Evolutionary conservation across 2,329 filamentous ascomycete species (phyloP).

Genomic region (Karstenula rhodostoma): DNA sequence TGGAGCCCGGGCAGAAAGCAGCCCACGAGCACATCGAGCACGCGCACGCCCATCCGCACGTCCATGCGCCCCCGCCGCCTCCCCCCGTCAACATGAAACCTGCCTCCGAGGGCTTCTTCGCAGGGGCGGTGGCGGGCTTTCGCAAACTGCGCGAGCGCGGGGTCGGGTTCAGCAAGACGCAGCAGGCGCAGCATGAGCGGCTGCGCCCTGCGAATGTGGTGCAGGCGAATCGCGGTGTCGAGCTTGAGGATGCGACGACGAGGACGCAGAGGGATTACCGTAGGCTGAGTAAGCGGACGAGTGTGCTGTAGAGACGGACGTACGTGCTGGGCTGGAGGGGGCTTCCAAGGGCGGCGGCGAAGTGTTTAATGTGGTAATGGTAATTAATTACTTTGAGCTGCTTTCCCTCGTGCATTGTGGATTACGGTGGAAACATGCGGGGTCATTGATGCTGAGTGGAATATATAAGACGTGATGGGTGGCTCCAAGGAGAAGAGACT

Average conservation of each 20-base stretch:
- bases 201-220: constrained; percentile 33
- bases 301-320: constrained; percentile 38
- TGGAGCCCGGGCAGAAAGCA: constrained; percentile 54
- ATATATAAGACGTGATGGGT: no score
- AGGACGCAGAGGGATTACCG: constrained; percentile 44
- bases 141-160: constrained; percentile 18
- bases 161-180: constrained; percentile 24
- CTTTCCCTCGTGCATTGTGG: no score
- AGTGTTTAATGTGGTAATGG: not conserved
- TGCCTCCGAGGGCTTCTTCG: constrained; percentile 10
- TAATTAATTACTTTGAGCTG: not conserved
- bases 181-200: constrained; percentile 13
- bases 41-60: constrained; percentile 17
- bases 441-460: no score
- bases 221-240: constrained; percentile 29
- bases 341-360: not conserved
- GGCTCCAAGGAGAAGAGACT: no score
- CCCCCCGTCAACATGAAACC: not conserved
- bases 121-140: not conserved
- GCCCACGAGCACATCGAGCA: constrained; percentile 22
- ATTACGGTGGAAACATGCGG: no score
- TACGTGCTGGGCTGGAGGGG: no score
- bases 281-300: constrained; percentile 48
- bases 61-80: not conserved
- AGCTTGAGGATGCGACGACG: constrained; percentile 46